A percentile compares a stretch with the other conserved stretches of the same genome.
phyloP scores from a whole-genome alignment of 2,329 filamentous ascomycete species.

The Fusarium pininemorale region DNA sequence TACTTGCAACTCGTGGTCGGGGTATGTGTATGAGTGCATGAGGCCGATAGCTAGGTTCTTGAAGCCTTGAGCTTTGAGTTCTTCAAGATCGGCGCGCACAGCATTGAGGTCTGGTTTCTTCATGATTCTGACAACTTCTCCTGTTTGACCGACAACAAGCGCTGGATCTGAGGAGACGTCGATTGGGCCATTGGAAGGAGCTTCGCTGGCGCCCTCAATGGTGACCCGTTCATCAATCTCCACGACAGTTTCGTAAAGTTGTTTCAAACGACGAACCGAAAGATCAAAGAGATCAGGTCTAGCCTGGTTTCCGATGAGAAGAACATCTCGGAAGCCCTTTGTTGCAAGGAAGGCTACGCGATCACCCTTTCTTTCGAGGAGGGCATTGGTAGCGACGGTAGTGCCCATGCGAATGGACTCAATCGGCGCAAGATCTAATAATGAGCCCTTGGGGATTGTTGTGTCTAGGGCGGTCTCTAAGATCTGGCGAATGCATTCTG shows the following conservation, averaged over 20 bases:
- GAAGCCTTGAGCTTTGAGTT: conserved; percentile 69
- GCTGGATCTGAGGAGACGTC: conserved; percentile 56
- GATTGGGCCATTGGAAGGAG: conserved; percentile 65
- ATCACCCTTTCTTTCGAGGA: conserved; percentile 79
- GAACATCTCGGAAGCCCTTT: conserved; percentile 76
- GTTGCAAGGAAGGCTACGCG: conserved; percentile 76
- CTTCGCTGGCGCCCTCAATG: conserved; percentile 77
- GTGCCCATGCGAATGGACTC: conserved; percentile 84
- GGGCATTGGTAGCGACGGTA: conserved; percentile 79
- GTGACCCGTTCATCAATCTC: conserved; percentile 81
- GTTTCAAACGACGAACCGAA: conserved; percentile 72
- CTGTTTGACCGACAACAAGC: conserved; percentile 72
- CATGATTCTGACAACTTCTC: conserved; percentile 74
- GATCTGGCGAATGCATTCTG: conserved; percentile 72
- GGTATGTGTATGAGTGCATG: conserved; percentile 74
- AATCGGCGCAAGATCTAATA: conserved; percentile 49
- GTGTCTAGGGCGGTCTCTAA: conserved; percentile 47
- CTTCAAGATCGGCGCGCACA: conserved; percentile 66
- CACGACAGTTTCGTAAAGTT: conserved; percentile 74
- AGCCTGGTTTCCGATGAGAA: conserved; percentile 78
- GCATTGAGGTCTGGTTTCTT: conserved; percentile 63
- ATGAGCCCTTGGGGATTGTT: conserved; percentile 46
- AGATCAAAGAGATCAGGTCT: conserved; percentile 79
- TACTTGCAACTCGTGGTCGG: conserved; percentile 62
- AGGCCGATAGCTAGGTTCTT: conserved; percentile 65